Conservation (phyloP, 2,329 filamentous ascomycete genomes). For the Cordyceps farinosa region DNA sequence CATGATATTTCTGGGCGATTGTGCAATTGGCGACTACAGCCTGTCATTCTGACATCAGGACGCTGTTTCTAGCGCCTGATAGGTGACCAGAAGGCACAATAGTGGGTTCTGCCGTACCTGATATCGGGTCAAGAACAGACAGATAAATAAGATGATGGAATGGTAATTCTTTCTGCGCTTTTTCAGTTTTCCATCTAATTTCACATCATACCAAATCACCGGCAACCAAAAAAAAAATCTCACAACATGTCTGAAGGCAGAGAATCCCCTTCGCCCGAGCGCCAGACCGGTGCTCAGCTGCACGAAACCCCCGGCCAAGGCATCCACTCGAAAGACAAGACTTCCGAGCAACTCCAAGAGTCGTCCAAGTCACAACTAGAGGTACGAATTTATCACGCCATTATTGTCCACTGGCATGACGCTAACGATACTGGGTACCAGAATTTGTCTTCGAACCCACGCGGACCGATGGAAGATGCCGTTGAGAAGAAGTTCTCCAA, state of each 20-base stretch:
- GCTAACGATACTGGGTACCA: background rate
- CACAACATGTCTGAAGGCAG: conserved; percentile 12
- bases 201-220: background rate
- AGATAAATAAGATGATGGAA: background rate
- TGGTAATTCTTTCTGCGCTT: background rate
- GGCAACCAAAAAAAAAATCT: background rate
- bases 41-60: conserved; percentile 16
- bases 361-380: conserved; percentile 8
- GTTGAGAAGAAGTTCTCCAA: conserved; percentile 13
- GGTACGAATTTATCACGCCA: background rate
- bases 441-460: conserved; percentile 8
- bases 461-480: conserved; percentile 7
- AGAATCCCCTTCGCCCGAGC: conserved; percentile 5
- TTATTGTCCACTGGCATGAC: background rate
- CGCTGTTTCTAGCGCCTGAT: background rate
- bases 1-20: background rate
- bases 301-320: background rate
- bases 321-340: background rate
- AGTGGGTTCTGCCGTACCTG: background rate
- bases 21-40: background rate
- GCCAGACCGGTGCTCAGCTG: conserved; percentile 10
- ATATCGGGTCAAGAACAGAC: background rate
- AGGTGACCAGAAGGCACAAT: background rate
- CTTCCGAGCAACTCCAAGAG: background rate
- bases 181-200: background rate